Evolutionary conservation across 73 alveolate genomes (phyloP), one percentile per base, ranked within the genome.

Genomic region (Paramecium tetraurelia): DNA sequence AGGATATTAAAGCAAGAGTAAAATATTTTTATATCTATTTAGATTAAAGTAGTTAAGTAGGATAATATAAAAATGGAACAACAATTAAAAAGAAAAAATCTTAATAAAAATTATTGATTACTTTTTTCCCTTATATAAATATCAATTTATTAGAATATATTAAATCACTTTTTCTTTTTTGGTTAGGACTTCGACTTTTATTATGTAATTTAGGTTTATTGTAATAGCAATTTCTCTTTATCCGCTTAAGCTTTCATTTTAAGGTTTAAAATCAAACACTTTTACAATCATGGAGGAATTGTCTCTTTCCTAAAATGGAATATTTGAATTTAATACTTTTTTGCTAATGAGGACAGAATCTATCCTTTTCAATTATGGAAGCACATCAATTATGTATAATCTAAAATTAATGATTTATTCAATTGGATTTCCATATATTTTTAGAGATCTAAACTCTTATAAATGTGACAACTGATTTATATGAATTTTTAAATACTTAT

Each of bases 1-100:
- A 80, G 10, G 90, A 80, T 18, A 40, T 80, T 9, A 80, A 48
- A 80, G 57, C 48, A 46, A 80, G 90, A 46, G 90, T 80, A 80
- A 24, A 80, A 44, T 31, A 31, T 5, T 75, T 35, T 72, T 72
- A 72, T 72, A 20, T 41, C 0, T 16, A 31, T 31, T 6, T 80
- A 80, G 90, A 80, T 80, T 43, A 80, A 43, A 80, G 75, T 80
- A 3, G 53, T 80, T 27, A 80, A 80, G 27, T 43, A 44, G 31
- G 90, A 80, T 24, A 80, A 80, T 80, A 21, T 46, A 1, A 80
- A 80, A 48, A 80, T 80, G 90, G 90, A 80, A 46, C n/a, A 46
- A 6, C 21, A 46, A 44, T 21, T 80, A 46, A 80, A 80, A 46
- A 80, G 72, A 46, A 80, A 80, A 80, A 31, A 53, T 53, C 33